These are phyloP conservation scores for Tricholoma bakamatsutake DNA, from an alignment of 768 basidiomycete genomes.

Conservation along the genomic window DNA sequence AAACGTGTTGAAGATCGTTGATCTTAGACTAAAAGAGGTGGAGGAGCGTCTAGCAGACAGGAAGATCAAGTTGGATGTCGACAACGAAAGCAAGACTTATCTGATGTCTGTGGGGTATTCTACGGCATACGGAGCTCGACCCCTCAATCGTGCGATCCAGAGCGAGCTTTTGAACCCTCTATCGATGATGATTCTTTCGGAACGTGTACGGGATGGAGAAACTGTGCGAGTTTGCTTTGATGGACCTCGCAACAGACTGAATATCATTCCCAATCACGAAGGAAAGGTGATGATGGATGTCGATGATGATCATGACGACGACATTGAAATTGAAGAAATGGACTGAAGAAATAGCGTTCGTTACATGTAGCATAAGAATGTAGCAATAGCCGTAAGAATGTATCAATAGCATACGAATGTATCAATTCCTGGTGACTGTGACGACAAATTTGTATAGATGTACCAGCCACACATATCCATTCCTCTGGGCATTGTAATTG, in stretches of 20 bases:
- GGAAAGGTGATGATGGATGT: slow-evolving; percentile 53
- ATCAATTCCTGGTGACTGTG: too few species aligned
- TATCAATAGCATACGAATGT: too few species aligned
- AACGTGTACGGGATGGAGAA: slow-evolving; percentile 79
- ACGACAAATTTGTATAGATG: too few species aligned
- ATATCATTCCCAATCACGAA: slow-evolving; percentile 81
- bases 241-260: slow-evolving; percentile 70
- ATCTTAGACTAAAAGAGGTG: slow-evolving; percentile 81
- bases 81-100: slow-evolving; percentile 70
- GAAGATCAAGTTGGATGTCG: slow-evolving; percentile 77
- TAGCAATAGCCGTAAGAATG: too few species aligned
- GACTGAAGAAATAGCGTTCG: slow-evolving; percentile 24
- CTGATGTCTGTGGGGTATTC: slow-evolving; percentile 75
- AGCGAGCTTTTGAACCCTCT: slow-evolving; percentile 89
- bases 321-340: slow-evolving; percentile 70
- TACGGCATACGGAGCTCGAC: slow-evolving; percentile 84
- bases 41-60: slow-evolving; percentile 72
- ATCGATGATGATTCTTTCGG: slow-evolving; percentile 78
- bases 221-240: slow-evolving; percentile 72
- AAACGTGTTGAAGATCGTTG: slow-evolving; percentile 82
- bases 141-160: slow-evolving; percentile 88
- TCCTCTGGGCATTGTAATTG: slow-evolving; percentile 48
- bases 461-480: slow-evolving; percentile 35
- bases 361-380: background rate
- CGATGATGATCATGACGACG: slow-evolving; percentile 46